Evolutionary conservation across 495 filamentous ascomycete genomes (phyloP), one percentile per base, ranked within the genome.

Genomic region (Hypoxylon rickii): DNA sequence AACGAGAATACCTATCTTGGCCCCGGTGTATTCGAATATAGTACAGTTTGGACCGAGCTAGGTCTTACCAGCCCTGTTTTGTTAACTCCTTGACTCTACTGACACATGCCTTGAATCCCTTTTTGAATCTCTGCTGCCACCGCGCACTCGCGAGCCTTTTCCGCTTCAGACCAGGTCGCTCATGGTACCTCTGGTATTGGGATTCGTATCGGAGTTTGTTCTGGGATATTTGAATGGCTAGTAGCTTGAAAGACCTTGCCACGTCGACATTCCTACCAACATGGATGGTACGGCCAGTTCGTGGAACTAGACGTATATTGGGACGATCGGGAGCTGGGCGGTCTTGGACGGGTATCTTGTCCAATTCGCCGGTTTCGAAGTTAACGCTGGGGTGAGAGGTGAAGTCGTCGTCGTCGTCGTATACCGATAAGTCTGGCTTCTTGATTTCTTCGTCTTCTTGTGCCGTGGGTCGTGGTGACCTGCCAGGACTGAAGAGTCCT

Each of bases 121-220:
- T 67, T 75, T 78, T 82, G 67, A 93, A 93, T 49, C 80, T 76
- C 69, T 32, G 71, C 70, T 78, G 73, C 83, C 86, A 90, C 53
- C 89, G 78, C 74, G 86, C 73, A 32, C 79, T 82, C 72, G 72
- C 73, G 55, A 88, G 64, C 62, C 89, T 78, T 80, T 91, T 92
- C 68, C 85, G 76, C 79, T 89, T 89, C 68, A 89, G 65, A 3
- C 86, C 87, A 2, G 81, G 78, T 40, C 87, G 71, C 75, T 92
- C 89, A 67, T 93, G 84, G 53, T 81, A 88, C 51, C 76, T 69
- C 71, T 92, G 87, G 52, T 31, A 46, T 3, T 50, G 39, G 34
- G 72, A 64, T 65, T 88, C 82, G 3, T 16, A 7, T 58, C 58
- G 69, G 15, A 92, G 69, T 11, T 57, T 73, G 65, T 92, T 92